Conservation (phyloP, 192 early-diverging fungal genomes). For the Borealophlyctis nickersoniae region DNA sequence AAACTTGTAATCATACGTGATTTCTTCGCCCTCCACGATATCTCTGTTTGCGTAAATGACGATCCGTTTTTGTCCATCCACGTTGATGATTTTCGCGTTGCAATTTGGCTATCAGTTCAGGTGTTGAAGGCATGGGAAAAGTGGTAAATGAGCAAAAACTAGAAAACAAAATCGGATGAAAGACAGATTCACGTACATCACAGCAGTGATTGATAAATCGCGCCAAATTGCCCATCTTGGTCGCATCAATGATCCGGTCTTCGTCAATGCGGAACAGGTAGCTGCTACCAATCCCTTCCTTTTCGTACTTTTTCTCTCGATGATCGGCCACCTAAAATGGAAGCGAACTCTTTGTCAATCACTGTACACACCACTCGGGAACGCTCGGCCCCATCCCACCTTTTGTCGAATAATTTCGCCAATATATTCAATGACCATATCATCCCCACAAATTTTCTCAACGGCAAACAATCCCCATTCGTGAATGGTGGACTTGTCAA, state of each 20-base stretch:
- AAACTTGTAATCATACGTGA: constrained; percentile 99
- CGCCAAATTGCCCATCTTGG: constrained; percentile 94
- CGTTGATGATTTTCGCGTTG: constrained; percentile 89
- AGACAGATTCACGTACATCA: constrained; percentile 58
- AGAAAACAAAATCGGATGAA: constrained; percentile 15
- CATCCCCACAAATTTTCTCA: constrained; percentile 86
- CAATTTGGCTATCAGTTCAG: constrained; percentile 84
- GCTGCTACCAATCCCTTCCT: constrained; percentile 85
- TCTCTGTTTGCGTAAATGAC: constrained; percentile 96
- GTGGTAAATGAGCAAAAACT: background rate
- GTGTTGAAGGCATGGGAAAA: constrained; percentile 11
- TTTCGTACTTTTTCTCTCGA: constrained; percentile 90
- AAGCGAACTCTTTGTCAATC: background rate
- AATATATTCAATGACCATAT: constrained; percentile 98
- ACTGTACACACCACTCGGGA: background rate
- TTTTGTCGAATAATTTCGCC: constrained; percentile 93
- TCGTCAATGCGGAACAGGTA: constrained; percentile 97
- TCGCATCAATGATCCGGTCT: constrained; percentile 95
- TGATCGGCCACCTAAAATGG: constrained; percentile 69
- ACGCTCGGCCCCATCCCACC: constrained; percentile 35
- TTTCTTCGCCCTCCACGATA: constrained; percentile 92
- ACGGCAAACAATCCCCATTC: constrained; percentile 98
- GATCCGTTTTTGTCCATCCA: constrained; percentile 91
- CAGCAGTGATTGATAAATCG: constrained; percentile 99
- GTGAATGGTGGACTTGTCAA: constrained; percentile 93